Evolutionary conservation across 2,329 filamentous ascomycete genomes (phyloP).

Genomic region (Fusarium goolgardi): DNA sequence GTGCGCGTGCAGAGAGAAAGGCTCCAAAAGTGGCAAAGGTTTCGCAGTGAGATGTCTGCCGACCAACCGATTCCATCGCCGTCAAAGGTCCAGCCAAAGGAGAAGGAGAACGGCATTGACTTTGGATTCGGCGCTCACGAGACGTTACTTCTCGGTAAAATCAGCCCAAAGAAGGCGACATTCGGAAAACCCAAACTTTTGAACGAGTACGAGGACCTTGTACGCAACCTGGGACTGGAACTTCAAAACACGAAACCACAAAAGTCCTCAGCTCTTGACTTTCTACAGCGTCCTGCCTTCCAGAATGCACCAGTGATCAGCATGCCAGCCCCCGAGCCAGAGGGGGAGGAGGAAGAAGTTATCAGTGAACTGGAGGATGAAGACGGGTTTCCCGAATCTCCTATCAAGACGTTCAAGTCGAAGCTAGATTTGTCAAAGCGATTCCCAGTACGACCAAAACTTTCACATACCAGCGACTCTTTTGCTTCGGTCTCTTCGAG

Average conservation of each 20-base stretch:
- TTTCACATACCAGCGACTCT: conserved; percentile 42
- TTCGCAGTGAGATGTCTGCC: conserved; percentile 63
- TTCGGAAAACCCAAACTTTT: conserved; percentile 46
- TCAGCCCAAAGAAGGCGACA: conserved; percentile 47
- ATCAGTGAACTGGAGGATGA: conserved; percentile 66
- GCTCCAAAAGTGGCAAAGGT: conserved; percentile 79
- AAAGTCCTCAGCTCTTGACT: conserved; percentile 29
- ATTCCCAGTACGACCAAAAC: conserved; percentile 46
- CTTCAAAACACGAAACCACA: conserved; percentile 49
- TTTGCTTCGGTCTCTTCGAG: conserved; percentile 38
- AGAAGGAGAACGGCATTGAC: conserved; percentile 59
- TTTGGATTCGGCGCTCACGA: conserved; percentile 67
- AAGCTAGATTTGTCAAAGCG: conserved; percentile 34
- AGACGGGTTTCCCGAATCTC: conserved; percentile 33
- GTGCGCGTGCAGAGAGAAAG: conserved; percentile 75
- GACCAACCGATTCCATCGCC: conserved; percentile 43
- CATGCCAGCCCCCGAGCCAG: conserved; percentile 7
- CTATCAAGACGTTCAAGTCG: conserved; percentile 44
- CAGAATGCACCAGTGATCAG: conserved; percentile 3
- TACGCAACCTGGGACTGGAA: conserved; percentile 57
- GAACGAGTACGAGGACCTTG: conserved; percentile 58
- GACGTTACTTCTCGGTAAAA: conserved; percentile 57
- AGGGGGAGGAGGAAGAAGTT: conserved; percentile 49
- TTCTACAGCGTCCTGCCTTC: conserved; percentile 39
- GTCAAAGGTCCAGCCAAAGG: conserved; percentile 38